Conservation (phyloP, 2,329 filamentous ascomycete species). For the Tolypocladium ovalisporum region DNA sequence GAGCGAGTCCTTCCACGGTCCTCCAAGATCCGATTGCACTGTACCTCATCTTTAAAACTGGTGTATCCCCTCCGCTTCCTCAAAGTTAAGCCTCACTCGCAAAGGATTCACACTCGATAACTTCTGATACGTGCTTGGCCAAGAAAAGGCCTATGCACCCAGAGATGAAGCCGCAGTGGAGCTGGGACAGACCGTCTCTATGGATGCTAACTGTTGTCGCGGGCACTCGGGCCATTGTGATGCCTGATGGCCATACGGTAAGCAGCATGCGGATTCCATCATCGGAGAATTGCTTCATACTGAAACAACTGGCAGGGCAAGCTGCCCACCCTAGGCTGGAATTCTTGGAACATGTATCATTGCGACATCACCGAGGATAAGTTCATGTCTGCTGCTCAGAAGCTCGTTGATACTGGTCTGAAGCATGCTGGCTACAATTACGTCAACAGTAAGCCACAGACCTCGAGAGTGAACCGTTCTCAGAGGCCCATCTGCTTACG, state of each 20-base stretch:
- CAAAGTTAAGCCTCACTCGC: background rate
- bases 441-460: constrained; percentile 31
- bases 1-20: background rate
- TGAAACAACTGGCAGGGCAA: constrained; percentile 1
- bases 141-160: background rate
- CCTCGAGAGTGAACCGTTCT: background rate
- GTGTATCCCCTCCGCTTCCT: too few species aligned
- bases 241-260: background rate
- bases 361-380: constrained; percentile 39
- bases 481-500: background rate
- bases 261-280: background rate
- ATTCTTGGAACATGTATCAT: constrained; percentile 41
- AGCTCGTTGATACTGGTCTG: constrained; percentile 36
- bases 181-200: background rate
- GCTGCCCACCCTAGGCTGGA: constrained; percentile 35
- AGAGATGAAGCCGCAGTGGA: background rate
- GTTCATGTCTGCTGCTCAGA: constrained; percentile 34
- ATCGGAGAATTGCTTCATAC: background rate
- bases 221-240: background rate
- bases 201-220: background rate
- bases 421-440: constrained; percentile 45
- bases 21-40: too few species aligned
- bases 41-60: background rate
- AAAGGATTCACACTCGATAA: background rate
- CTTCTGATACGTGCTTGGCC: background rate